Percentiles rank a stretch among this genome's conserved stretches.
Conservation (phyloP, 2,329 filamentous ascomycete genomes). For the Apiospora pterosperma region DNA sequence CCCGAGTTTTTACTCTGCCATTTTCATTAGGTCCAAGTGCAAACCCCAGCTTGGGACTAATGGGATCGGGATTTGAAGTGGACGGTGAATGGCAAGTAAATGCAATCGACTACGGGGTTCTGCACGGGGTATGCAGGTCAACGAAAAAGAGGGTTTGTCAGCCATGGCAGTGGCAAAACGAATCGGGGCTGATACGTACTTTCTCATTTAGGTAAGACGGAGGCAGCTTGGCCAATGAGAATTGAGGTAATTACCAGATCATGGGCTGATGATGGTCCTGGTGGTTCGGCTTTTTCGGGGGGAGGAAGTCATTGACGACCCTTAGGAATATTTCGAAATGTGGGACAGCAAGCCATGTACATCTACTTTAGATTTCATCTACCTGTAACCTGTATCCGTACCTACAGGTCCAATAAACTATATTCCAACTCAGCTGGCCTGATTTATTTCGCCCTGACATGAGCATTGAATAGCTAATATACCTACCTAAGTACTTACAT, state of each 20-base stretch:
- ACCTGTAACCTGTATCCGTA: not conserved
- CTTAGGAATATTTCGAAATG: not conserved
- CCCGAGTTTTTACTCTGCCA: not conserved
- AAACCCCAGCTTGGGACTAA: too few species aligned
- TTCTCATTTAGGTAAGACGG: not conserved
- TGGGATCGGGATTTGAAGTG: not conserved
- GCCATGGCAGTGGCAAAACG: not conserved
- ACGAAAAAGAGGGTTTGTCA: not conserved
- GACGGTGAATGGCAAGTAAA: too few species aligned
- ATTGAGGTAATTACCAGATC: conserved; percentile 2
- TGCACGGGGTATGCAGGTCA: not conserved
- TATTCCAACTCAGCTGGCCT: not conserved
- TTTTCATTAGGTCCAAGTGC: not conserved
- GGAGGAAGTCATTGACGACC: conserved; percentile 15
- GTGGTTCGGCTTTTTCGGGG: not conserved
- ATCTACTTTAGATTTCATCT: not conserved
- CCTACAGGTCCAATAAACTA: not conserved
- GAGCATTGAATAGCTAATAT: too few species aligned
- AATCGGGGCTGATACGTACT: too few species aligned
- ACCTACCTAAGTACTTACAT: too few species aligned
- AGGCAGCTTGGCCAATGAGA: conserved; percentile 1
- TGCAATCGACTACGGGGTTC: not conserved
- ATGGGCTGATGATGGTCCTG: not conserved
- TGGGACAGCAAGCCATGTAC: not conserved
- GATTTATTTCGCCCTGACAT: not conserved